Evolutionary conservation across 352 stramenopile genomes (phyloP).

Genomic region (Globisporangium ultimum): DNA sequence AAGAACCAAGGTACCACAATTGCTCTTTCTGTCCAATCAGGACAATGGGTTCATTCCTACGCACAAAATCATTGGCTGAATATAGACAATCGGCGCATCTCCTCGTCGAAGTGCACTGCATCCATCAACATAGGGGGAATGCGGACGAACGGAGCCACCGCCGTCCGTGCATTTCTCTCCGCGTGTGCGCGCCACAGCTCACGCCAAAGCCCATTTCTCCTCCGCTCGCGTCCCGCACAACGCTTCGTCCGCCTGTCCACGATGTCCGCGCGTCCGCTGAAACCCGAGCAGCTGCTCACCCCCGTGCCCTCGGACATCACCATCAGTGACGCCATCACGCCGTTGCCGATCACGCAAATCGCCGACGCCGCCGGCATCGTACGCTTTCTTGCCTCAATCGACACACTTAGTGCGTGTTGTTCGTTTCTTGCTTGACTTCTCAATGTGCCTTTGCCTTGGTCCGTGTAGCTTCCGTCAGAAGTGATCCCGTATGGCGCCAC

Average conservation of each 20-base stretch:
- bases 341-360: slow-evolving; percentile 66
- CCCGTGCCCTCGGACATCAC: slow-evolving; percentile 79
- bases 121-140: slow-evolving; percentile 11
- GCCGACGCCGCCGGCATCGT: slow-evolving; percentile 65
- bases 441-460: background rate
- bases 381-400: slow-evolving; percentile 11
- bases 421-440: background rate
- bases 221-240: background rate
- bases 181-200: background rate
- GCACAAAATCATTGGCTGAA: background rate
- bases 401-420: background rate
- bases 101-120: background rate
- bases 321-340: slow-evolving; percentile 75
- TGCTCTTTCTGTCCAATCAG: background rate
- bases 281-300: slow-evolving; percentile 55
- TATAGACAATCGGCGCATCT: background rate
- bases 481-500: slow-evolving; percentile 86
- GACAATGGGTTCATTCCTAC: background rate
- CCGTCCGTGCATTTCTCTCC: background rate
- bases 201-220: too few relatives aligned
- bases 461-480: slow-evolving; percentile 59
- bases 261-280: slow-evolving; percentile 35
- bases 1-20: background rate
- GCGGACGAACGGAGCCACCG: slow-evolving; percentile 19
- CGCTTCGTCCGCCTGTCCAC: background rate